Evolutionary conservation across 2,329 filamentous ascomycete genomes (phyloP).

Genomic region (Colletotrichum sp.): DNA sequence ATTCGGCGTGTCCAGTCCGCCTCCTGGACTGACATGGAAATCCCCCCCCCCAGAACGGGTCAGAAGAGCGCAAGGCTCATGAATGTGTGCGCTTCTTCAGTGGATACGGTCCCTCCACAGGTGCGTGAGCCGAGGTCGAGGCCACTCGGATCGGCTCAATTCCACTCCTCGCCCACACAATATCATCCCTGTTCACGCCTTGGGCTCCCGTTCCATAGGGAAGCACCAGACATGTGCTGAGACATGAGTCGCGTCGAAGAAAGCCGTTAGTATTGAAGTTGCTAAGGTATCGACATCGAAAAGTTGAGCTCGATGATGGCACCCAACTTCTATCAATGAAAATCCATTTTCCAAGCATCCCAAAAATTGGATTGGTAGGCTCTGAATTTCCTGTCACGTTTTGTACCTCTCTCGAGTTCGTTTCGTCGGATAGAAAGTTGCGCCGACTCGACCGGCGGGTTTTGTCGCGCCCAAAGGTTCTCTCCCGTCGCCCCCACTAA

Average conservation of each 20-base stretch:
- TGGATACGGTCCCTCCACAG: not conserved
- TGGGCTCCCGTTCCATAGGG: not conserved
- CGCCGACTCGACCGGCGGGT: not conserved
- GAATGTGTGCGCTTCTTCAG: not conserved
- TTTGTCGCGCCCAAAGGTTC: not conserved
- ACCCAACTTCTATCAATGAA: not conserved
- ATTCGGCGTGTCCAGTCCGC: no score
- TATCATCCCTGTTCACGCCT: not conserved
- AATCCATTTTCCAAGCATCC: not conserved
- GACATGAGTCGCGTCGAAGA: not conserved
- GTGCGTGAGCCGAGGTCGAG: slow-evolving; percentile 1
- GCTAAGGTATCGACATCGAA: not conserved
- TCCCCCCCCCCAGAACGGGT: not conserved
- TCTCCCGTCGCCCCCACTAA: not conserved
- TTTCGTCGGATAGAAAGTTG: slow-evolving; percentile 9
- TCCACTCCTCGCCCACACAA: not conserved
- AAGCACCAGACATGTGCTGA: not conserved
- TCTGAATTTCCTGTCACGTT: not conserved
- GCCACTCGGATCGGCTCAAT: not conserved
- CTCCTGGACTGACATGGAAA: no score
- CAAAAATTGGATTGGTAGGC: not conserved
- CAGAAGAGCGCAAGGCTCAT: not conserved
- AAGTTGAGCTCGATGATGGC: not conserved
- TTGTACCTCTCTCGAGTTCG: not conserved
- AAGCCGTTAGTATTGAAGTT: not conserved